Base-by-base conservation (phyloP, 371 early-diverging fungal species). In the Syncephalastrum sp. region DNA sequence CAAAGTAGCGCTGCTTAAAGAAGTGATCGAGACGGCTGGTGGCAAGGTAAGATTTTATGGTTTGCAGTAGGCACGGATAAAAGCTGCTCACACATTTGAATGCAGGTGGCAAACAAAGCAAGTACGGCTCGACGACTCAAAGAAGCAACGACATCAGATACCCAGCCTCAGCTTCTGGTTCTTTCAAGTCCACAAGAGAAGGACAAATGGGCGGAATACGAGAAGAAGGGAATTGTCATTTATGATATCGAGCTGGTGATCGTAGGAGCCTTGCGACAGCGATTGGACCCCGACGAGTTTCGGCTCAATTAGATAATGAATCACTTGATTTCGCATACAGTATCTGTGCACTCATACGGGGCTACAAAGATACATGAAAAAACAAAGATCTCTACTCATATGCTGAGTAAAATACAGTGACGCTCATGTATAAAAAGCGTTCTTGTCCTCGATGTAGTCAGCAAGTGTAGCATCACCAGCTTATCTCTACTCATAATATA, bases 1-100 rank as follows among this genome's bases (percentile, higher is more conserved):
- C 42, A 54, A 59, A 47, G 59, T 45, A 13, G 46, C 49, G 1
- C 53, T 45, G 1, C 44, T 67, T 0, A 59, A 61, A 13, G 53
- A 55, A 8, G 55, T 67, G 15, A 47, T 67, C 19, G 62, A 57
- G 21, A 61, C 62, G 1, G 67, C 67, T 8, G 62, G 62, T 5
- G 67, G 67, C 38, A 67, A 61, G 47, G 57, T 59, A 47, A 46
- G 56, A 44, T 23, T 3, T 33, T 50, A 7, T 21, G 19, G 8
- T 24, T 50, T 21, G 25, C 24, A 1, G 25, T 25, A 0, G 10
- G 10, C 2, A 10, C 14, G 4, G 38, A 10, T 33, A 33, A 33
- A 33, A 33, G 2, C 8, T 33, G 38, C 38, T 33, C 38, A 33
- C 27, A 21, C 12, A 33, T 10, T 17, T 1, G 17, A 14, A 0